phyloP scores from a whole-genome alignment of 345 rosid genomes.

The Odontarrhena argentea region DNA sequence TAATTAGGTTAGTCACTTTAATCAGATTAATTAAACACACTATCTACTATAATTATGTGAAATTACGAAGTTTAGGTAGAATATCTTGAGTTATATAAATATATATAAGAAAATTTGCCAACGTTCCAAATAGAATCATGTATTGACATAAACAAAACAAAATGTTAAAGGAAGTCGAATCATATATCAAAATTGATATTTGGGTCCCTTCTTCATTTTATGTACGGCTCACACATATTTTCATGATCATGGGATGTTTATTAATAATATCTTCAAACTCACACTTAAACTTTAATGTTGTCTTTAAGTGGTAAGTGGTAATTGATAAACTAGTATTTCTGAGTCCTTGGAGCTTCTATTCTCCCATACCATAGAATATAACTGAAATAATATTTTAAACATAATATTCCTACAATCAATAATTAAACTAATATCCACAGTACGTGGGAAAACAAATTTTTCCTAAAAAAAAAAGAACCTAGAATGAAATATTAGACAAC shows the following conservation, averaged over 20 bases:
- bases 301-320: background rate
- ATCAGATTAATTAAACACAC: conserved; percentile 1
- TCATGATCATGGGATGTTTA: conserved; percentile 6
- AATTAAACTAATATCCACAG: too few species aligned
- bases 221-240: conserved; percentile 16
- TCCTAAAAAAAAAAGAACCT: too few species aligned
- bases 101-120: background rate
- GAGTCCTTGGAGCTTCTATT: conserved; percentile 2
- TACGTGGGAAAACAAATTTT: too few species aligned
- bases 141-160: background rate
- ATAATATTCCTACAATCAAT: too few species aligned
- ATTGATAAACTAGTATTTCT: background rate
- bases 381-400: too few species aligned
- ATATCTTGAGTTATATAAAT: background rate
- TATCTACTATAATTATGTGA: background rate
- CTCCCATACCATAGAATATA: background rate
- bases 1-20: conserved; percentile 10
- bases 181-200: conserved; percentile 23
- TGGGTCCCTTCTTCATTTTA: conserved; percentile 4
- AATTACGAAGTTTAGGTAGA: background rate
- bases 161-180: conserved; percentile 2
- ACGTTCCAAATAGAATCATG: background rate
- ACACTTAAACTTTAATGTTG: conserved; percentile 3
- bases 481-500: background rate
- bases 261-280: conserved; percentile 1